A percentile compares a stretch with the other conserved stretches of the same genome.
Conservation (phyloP, 1,284 basidiomycete species). For the Mycocalia duriaeana region DNA sequence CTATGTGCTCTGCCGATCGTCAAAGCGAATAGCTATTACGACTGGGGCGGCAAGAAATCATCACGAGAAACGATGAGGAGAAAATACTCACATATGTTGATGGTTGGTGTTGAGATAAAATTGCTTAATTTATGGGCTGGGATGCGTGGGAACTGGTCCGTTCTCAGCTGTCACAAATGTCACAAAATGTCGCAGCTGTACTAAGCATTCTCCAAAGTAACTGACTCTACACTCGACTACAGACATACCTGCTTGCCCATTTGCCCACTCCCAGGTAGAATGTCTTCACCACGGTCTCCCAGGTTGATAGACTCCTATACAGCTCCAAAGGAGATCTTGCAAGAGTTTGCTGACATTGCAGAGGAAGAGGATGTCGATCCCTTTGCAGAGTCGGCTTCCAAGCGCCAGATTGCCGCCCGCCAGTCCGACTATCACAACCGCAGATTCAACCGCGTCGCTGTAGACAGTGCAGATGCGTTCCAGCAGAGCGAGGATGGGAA, state of each 20-base stretch:
- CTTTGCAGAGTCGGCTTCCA: constrained; percentile 87
- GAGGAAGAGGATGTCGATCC: constrained; percentile 91
- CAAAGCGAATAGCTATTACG: constrained; percentile 36
- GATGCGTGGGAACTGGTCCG: no score
- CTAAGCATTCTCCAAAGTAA: no score
- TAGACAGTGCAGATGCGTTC: constrained; percentile 79
- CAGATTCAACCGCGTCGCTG: constrained; percentile 79
- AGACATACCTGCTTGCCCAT: no score
- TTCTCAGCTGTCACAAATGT: no score
- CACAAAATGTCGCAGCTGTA: no score
- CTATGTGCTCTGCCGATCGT: constrained; percentile 43
- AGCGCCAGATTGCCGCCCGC: constrained; percentile 89
- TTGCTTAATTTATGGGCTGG: no score
- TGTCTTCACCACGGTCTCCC: constrained; percentile 49
- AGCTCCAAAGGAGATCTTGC: constrained; percentile 88
- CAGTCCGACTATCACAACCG: constrained; percentile 96
- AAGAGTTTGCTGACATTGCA: constrained; percentile 90
- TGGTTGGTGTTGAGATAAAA: constrained; percentile 10
- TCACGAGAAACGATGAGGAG: constrained; percentile 21
- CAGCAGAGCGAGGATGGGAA: constrained; percentile 56
- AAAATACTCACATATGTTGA: constrained; percentile 20
- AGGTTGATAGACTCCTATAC: constrained; percentile 83
- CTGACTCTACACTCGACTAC: no score
- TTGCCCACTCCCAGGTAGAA: constrained; percentile 27
- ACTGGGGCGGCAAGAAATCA: constrained; percentile 50